Evolutionary conservation across 768 basidiomycete genomes (phyloP), one percentile per base, ranked within the genome.

Genomic region (Crassisporium funariophilum): DNA sequence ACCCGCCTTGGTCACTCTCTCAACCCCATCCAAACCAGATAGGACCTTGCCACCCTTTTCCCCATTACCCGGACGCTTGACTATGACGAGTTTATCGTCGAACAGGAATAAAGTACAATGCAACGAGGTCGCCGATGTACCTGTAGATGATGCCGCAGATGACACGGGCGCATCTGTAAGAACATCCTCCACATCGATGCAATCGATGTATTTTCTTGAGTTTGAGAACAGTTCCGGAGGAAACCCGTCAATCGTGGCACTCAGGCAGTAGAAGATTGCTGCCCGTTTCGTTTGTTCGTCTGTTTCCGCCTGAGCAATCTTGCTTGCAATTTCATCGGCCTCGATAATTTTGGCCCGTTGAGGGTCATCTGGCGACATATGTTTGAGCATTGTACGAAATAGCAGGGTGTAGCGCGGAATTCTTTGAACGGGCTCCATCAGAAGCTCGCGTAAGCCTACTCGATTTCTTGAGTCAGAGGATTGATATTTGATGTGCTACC

Each of bases 391-490:
- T 4, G 79, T 89, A 49, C 91, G 86, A 67, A 95, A 91, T 54
- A 98, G 77, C 19, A 98, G 74, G 1, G 92, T 95, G 67, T 98
- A 98, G 54, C 95, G 78, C 4, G 95, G 94, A 59, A 98, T 92
- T 24, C 95, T 84, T 60, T 98, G 95, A 4, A 97, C 91, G 12
- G 95, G 95, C 55, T 98, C 95, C 85, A 95, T 95, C 16, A 98
- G 76, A 39, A 97, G 79, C 63, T 95, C 94, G 20, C 94, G 80
- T 44, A 98, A 73, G 35, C 91, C 93, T 46, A 95, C 80, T 31
- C 92, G 88, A 62, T 90, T 93, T 57, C 78, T 77, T 22, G 76
- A 65, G 54, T 90, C 90, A 16, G 81, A 72, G 12, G 81, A 81
- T 52, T 86, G 82, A 62, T 95, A 95, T 73, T 95, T 94, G 65